Base-by-base conservation (phyloP, 2,329 filamentous ascomycete genomes). In the Raffaelea ambrosiae region DNA sequence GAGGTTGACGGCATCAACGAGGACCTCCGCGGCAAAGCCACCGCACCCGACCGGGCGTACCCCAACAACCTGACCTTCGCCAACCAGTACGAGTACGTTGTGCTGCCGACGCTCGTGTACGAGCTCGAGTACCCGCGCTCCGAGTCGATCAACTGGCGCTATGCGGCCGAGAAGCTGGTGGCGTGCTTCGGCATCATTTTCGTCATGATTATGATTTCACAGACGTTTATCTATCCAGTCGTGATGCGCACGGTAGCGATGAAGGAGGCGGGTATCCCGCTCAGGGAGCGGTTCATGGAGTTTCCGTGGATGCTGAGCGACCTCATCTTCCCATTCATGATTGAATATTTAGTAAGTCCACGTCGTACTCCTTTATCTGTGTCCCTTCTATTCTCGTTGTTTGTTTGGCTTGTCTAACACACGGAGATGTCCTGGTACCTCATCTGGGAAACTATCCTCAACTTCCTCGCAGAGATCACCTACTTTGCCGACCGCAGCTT, bases 251-350 rank as follows among this genome's bases (percentile, higher is more conserved):
- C 81, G 0, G 66, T 86, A 29, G 68, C 70, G 51, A 82, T 85
- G 74, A 86, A 85, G 62, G 81, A 86, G 55, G 68, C 71, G 2
- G 79, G 79, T 7, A 70, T 85, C 62, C 69, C 81, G 0, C 66
- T 86, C 7, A 62, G 68, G 3, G 69, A 79, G 51, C 74, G 86
- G 42, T 77, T 87, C 58, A 67, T 66, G 49, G 76, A 81, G 49
- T 88, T 89, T 50, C 86, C 86, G 0, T 86, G 82, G 76, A 76
- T 90, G 48, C 66, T 88, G n/a, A 76, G 73, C 50, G 85, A 90
- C 56, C 72, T 91, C 51, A 72, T 88, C 9, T 88, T 90, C 52
- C 86, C 86, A 0, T 83, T 91, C 52, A 79, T 90, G 66, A 79
- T 88, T 65, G 85, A 90, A 60, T 88, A 88, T 52, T 65, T 90